Evolutionary conservation across 257 asterid genomes (phyloP), one percentile per base, ranked within the genome.

Genomic region (Nemophila menziesii): DNA sequence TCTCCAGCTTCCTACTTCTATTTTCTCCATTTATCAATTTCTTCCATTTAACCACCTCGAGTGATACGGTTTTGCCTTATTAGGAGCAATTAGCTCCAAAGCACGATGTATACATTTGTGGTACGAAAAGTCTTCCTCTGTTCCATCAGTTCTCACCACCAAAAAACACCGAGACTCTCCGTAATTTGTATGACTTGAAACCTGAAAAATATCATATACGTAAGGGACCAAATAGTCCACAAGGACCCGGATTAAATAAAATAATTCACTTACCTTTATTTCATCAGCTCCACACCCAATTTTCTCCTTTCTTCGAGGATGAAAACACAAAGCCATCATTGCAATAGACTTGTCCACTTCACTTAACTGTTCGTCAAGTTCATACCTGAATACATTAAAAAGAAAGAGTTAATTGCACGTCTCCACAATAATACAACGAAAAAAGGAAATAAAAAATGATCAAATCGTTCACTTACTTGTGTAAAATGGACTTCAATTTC

Each of bases 51-150:
- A 36, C 72, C 70, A 68, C 56, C 20, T 70, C 16, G 74, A 55
- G 20, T 40, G 57, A 38, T 72, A 58, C 4, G 60, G 39, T 43
- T 60, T 69, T 8, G 73, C 76, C 64, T 51, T 72, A 2, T 64
- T 44, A 10, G 92, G 87, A n/a, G 71, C 67, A 4, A 77, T 58
- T 18, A 66, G 23, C 65, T 74, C 67, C 19, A 76, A 51, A 42
- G 93, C 93, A 33, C 64, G 65, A 48, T 64, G 63, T 5, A 89
- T 58, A 51, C 93, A 78, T 67, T 89, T 89, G 67, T 69, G 73
- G 42, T 84, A 89, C 2, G 98, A 89, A 43, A 89, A 80, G 60
- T 89, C 98, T 58, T 80, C 98, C 42, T 63, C 82, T 1, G 93
- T 68, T 50, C 87, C 94, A 60, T 90, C 94, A 7, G 63, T 59